These are phyloP conservation scores for Vitis rotundifolia DNA, from an alignment of 164 flowering plant genomes.

Conservation along the genomic window DNA sequence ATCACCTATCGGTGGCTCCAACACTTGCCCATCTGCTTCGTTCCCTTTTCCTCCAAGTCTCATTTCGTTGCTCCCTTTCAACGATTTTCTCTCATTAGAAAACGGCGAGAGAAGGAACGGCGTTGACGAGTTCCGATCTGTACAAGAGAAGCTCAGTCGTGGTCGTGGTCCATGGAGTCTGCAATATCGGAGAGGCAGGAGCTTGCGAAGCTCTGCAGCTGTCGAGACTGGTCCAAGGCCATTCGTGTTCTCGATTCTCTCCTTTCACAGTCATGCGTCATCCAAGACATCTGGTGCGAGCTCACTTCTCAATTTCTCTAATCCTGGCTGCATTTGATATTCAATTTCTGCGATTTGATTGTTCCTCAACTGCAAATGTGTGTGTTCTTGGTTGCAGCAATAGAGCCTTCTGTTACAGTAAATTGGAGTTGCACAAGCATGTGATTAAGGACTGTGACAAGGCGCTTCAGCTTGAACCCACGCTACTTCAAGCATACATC, in stretches of 20 bases:
- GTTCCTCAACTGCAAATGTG: not conserved
- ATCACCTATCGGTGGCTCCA: no score
- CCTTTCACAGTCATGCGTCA: slow-evolving; percentile 58
- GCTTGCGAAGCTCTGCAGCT: slow-evolving; percentile 71
- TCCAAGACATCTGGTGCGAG: slow-evolving; percentile 86
- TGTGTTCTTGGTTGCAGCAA: slow-evolving; percentile 52
- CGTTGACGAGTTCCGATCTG: slow-evolving; percentile 6
- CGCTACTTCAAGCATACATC: slow-evolving; percentile 75
- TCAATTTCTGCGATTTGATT: not conserved
- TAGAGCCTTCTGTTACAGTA: slow-evolving; percentile 94
- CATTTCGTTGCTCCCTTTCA: not conserved
- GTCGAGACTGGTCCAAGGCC: slow-evolving; percentile 94
- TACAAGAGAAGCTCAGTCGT: not conserved
- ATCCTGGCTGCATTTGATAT: not conserved
- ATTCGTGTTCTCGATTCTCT: slow-evolving; percentile 93
- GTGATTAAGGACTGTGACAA: slow-evolving; percentile 88
- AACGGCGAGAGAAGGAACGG: not conserved
- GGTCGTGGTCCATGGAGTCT: slow-evolving; percentile 29
- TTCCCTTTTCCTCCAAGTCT: not conserved
- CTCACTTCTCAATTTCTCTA: not conserved
- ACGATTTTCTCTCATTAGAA: not conserved
- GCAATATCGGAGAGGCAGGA: slow-evolving; percentile 57
- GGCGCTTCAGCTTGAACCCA: slow-evolving; percentile 79
- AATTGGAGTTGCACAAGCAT: slow-evolving; percentile 93
- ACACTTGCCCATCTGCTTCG: not conserved